Evolutionary conservation across 2,329 filamentous ascomycete genomes (phyloP), one percentile per base, ranked within the genome.

Genomic region (Talaromyces islandicus): DNA sequence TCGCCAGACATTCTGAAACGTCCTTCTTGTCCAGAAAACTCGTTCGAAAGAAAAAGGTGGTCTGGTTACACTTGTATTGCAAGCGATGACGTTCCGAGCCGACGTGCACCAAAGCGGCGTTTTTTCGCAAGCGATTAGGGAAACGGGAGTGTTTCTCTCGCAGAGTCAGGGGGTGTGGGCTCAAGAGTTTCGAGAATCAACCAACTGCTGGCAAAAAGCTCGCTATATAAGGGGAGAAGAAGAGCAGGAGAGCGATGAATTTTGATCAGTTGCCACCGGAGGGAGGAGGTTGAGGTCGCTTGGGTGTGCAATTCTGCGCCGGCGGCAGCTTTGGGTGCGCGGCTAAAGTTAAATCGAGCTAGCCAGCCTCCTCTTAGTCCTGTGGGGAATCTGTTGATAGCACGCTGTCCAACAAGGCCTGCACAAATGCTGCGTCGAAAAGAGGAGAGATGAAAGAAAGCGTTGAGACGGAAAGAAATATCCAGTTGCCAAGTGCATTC

Each of bases 1-100:
- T 97, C 92, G 78, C 92, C 92, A 73, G 92, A 96, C 92, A 97
- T 97, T 74, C 76, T 87, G 77, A 68, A 62, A 21, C 11, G 43
- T 24, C 24, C 29, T 38, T n/a, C 35, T 38, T n/a, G 14, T 38
- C 17, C 17, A 17, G 32, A 17, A 35, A 9, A 17, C 14, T 12
- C 17, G 12, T n/a, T 7, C 17, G 35, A 38, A 38, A 38, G 35
- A 38, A 38, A 1, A 12, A 14, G 25, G 25, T 27, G 25, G 12
- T 12, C 14, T n/a, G 7, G 6, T n/a, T n/a, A 7, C n/a, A n/a
- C 7, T 38, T 19, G 48, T 25, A 19, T 27, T 52, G 48, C 24
- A 7, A 25, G 27, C 24, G 48, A 52, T 25, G 24, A 52, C 24
- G 48, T 52, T 43, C 24, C 24, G 14, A 29, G 48, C 24, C 24